A percentile compares a stretch with the other conserved stretches of the same genome.
phyloP scores from a whole-genome alignment of 495 filamentous ascomycete species.

The Peziza echinospora region DNA sequence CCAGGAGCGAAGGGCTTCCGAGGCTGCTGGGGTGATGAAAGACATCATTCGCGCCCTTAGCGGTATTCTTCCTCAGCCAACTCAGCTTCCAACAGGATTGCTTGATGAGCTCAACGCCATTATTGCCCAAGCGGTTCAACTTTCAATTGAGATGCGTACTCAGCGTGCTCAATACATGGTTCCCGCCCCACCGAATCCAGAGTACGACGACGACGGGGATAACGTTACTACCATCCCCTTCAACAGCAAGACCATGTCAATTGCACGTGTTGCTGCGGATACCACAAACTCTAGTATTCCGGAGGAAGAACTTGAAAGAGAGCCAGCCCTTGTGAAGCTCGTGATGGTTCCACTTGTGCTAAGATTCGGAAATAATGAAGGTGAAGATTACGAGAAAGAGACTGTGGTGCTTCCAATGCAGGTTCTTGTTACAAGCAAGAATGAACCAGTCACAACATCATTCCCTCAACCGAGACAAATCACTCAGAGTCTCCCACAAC shows the following conservation, averaged over 20 bases:
- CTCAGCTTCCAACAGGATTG: constrained; percentile 48
- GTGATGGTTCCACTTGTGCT: constrained; percentile 89
- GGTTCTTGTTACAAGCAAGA: constrained; percentile 73
- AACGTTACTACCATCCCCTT: constrained; percentile 61
- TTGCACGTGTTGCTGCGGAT: constrained; percentile 41
- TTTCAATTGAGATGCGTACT: constrained; percentile 90
- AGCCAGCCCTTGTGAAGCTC: constrained; percentile 58
- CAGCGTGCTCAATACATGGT: constrained; percentile 93
- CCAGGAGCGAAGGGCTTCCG: constrained; percentile 48
- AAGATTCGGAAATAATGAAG: constrained; percentile 74
- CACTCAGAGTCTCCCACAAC: no score
- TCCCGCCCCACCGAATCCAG: constrained; percentile 83
- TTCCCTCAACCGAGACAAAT: no score
- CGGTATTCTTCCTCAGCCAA: constrained; percentile 61
- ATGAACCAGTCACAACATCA: no score
- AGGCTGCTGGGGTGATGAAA: constrained; percentile 73
- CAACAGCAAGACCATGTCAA: constrained; percentile 82
- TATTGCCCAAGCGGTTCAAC: constrained; percentile 55
- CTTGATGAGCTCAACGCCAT: constrained; percentile 64
- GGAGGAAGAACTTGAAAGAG: constrained; percentile 58
- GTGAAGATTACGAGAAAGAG: constrained; percentile 59
- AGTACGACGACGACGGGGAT: constrained; percentile 84
- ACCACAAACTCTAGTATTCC: no score
- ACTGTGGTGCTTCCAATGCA: constrained; percentile 85
- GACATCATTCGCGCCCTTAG: constrained; percentile 63